phyloP scores from a whole-genome alignment of 179 eudicot genomes.

The Carnegiea gigantea region DNA sequence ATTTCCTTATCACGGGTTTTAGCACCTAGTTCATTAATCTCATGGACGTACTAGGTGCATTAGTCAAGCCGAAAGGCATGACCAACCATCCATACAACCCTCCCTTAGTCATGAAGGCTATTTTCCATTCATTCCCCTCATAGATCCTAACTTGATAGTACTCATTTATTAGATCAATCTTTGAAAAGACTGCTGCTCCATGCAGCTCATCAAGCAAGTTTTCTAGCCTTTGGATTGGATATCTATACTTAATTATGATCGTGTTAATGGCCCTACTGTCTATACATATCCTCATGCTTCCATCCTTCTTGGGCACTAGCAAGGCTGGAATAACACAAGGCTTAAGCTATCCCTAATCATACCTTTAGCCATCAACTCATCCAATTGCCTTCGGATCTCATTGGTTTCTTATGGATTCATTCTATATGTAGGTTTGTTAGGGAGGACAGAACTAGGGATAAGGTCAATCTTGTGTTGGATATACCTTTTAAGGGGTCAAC shows the following conservation, averaged over 20 bases:
- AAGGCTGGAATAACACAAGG: background rate
- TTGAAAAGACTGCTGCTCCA: background rate
- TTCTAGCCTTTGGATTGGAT: background rate
- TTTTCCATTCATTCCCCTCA: background rate
- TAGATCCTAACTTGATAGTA: background rate
- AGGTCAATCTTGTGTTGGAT: too few relatives aligned
- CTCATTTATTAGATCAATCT: background rate
- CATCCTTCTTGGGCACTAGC: background rate
- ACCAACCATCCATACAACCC: too few relatives aligned
- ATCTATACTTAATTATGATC: background rate
- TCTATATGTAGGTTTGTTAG: too few relatives aligned
- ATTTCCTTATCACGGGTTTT: too few relatives aligned
- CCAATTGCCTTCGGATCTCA: background rate
- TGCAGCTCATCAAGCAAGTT: background rate
- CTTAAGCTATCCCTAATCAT: background rate
- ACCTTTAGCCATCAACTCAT: background rate
- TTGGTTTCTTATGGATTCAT: too few relatives aligned
- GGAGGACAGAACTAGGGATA: too few relatives aligned
- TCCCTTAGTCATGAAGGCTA: too few relatives aligned
- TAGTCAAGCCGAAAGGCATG: too few relatives aligned
- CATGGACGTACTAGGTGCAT: too few relatives aligned
- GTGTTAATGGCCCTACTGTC: too few relatives aligned
- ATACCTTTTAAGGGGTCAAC: too few relatives aligned
- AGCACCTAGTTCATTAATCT: too few relatives aligned
- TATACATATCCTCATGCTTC: background rate